Base-by-base conservation (phyloP, 202 grass and related monocot genomes). In the Zoysia matrella region DNA sequence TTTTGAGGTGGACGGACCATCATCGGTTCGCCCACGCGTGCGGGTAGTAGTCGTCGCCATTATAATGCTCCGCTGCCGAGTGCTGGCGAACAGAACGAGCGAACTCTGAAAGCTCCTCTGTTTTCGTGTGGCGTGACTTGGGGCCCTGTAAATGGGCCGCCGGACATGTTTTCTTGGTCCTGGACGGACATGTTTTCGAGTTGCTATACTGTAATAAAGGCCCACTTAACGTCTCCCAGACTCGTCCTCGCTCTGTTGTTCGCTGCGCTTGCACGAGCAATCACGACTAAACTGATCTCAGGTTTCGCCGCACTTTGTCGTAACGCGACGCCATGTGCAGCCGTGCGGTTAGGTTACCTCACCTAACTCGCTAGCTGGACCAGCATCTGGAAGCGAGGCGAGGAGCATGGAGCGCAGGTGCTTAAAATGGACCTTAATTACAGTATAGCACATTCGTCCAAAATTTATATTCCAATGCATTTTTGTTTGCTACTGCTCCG, bases 321-420 rank as follows among this genome's bases (percentile, higher is more conserved):
- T 78, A 46, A 36, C 54, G 52, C 53, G 13, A 83, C 10, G 8
- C 80, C 63, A 69, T 83, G 68, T 70, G 81, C 48, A 55, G 52
- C 5, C 62, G 40, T 63, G 75, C 47, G 69, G 5, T 73, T 67
- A 14, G 68, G 49, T 78, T 73, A 60, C 58, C 13, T 73, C 14
- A 73, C 83, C 60, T 41, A 67, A 58, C 51, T 50, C 15, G 15
- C 63, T 9, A 40, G 22, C 2, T 64, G 62, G 18, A 13, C 63
- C 52, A 75, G 57, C 83, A 12, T 43, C 47, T 1, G 39, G 47
- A 45, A 42, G 57, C 57, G 57, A 60, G 14, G 15, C 15, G 39
- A 67, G 22, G 22, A 15, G 75, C 14, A 45, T 55, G 49, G 4
- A 11, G 30, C 44, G 30, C 10, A 43, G 48, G 47, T 42, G 40